A percentile compares a stretch with the other conserved stretches of the same genome.
Evolutionary conservation across 139 green algal genomes (phyloP).

Genomic region (Bryopsis sp.): DNA sequence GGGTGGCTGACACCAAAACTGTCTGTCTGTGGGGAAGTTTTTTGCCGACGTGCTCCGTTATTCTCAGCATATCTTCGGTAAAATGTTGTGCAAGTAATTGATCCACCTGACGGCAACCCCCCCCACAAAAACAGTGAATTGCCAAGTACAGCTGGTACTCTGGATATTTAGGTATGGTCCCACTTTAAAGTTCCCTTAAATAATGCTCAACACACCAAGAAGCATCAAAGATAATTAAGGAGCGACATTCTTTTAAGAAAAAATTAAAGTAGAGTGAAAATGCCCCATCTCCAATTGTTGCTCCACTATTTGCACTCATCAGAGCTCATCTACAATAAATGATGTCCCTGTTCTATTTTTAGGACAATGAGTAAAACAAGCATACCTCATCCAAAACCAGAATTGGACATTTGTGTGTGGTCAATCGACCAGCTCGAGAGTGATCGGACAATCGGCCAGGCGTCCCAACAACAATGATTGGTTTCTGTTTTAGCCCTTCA

Average conservation of each 20-base stretch:
- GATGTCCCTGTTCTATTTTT: too few species aligned
- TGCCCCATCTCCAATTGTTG: background rate
- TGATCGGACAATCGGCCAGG: conserved; percentile 79
- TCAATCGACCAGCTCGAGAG: background rate
- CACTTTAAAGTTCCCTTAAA: background rate
- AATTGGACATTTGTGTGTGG: conserved; percentile 9
- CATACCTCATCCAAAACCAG: conserved; percentile 12
- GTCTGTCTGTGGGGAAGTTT: background rate
- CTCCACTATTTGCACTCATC: background rate
- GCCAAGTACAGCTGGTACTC: background rate
- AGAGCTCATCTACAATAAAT: background rate
- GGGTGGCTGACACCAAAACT: conserved; percentile 6
- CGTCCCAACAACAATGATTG: conserved; percentile 89
- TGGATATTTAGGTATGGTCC: background rate
- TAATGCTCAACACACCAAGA: too few species aligned
- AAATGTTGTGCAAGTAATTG: background rate
- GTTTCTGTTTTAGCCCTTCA: conserved; percentile 74
- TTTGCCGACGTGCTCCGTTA: conserved; percentile 8
- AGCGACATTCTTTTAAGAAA: background rate
- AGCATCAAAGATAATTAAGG: too few species aligned
- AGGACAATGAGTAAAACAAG: too few species aligned
- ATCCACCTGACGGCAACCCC: conserved; percentile 10
- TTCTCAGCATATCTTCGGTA: background rate
- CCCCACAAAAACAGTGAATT: conserved; percentile 1
- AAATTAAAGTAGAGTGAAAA: background rate